Base-by-base conservation (phyloP, 2,329 filamentous ascomycete genomes). In the Byssothecium circinans region DNA sequence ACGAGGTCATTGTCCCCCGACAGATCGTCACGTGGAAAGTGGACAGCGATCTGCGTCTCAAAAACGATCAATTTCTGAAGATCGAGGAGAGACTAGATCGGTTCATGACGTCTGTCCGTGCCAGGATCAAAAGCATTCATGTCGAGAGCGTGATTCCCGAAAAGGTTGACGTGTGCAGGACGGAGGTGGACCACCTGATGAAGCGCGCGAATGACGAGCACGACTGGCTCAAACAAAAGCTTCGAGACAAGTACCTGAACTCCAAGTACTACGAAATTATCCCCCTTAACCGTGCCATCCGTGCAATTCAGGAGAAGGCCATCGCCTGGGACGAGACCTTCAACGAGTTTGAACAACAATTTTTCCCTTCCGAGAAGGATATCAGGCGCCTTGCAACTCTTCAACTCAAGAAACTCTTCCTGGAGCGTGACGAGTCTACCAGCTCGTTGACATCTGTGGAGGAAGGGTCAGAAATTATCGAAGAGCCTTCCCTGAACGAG, bases 251-350 rank as follows among this genome's bases (percentile, higher is more conserved):
- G 53, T 99, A 99, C 66, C 91, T 94, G 75, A 86, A 86, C 54
- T 96, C 91, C 2, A 91, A 90, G 65, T 97, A 97, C 67, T 99
- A 96, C 75, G 94, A 99, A 71, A 86, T 96, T 45, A 91, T 97
- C 41, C 94, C 95, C 0, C 81, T 99, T 54, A 99, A 97, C 60
- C 81, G 87, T 47, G 88, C 92, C 7, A 83, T 96, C 41, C 85
- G 92, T 57, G 88, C 89, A 46, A 94, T 96, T 78, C 85, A 97
- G 55, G 91, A 96, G 65, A 95, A 89, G 59, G 91, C 92, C 3
- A 85, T 91, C 17, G 89, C 91, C 55, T 99, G 94, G 94, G 95
- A 99, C 64, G 84, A 87, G 19, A 84, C 84, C 0, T 99, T 99
- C 73, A 80, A 84, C 46, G 88, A 94, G 45, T 97, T 99, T 50